Conservation (phyloP, 768 basidiomycete genomes). For the Tricholoma saponaceum region DNA sequence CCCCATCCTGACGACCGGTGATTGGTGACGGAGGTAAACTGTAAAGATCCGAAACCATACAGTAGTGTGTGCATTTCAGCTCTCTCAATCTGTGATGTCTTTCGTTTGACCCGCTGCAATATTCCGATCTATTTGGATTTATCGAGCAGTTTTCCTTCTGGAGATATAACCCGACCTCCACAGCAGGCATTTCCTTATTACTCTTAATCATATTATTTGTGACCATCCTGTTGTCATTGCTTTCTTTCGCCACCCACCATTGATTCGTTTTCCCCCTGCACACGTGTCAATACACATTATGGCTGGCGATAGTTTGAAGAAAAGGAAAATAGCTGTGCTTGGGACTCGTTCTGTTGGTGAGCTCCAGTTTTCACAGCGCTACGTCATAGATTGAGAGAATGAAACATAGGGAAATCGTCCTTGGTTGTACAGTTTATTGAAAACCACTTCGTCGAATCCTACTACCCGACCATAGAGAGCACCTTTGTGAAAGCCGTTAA, state of each 20-base stretch:
- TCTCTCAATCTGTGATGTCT: not conserved
- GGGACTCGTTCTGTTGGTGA: slow-evolving; percentile 83
- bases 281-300: slow-evolving; percentile 25
- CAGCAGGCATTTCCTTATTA: not conserved
- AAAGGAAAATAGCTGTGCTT: slow-evolving; percentile 80
- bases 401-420: slow-evolving; percentile 79
- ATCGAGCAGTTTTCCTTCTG: not conserved
- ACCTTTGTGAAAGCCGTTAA: slow-evolving; percentile 72
- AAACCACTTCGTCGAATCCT: slow-evolving; percentile 78
- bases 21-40: not conserved
- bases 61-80: not conserved
- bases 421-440: slow-evolving; percentile 86
- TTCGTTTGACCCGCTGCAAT: not conserved
- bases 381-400: slow-evolving; percentile 8
- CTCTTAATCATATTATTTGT: not conserved
- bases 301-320: slow-evolving; percentile 40
- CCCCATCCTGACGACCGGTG: not conserved
- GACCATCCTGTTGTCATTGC: not conserved
- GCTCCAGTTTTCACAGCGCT: slow-evolving; percentile 25
- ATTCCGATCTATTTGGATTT: not conserved
- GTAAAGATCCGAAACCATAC: not conserved
- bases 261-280: slow-evolving; percentile 7
- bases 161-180: not conserved
- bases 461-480: slow-evolving; percentile 90
- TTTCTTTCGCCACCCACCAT: slow-evolving; percentile 4